phyloP scores from a whole-genome alignment of 129 eudicot species.

The Apium graveolens region DNA sequence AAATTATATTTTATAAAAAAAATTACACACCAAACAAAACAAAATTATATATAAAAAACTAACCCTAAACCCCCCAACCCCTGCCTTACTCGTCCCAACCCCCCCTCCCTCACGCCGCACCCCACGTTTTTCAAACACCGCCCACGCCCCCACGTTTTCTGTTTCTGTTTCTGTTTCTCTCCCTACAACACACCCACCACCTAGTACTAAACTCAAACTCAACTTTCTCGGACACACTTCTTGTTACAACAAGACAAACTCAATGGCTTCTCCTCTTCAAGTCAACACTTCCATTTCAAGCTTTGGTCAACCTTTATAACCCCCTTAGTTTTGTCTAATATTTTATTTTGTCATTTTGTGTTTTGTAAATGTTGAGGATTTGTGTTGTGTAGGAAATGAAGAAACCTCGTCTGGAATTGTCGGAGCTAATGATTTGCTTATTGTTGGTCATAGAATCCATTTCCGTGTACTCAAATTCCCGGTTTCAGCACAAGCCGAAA shows the following conservation, averaged over 20 bases:
- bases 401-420: slow-evolving; percentile 35
- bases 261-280: slow-evolving; percentile 7
- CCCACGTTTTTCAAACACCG: neutral
- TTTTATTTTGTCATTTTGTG: too few relatives aligned
- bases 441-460: slow-evolving; percentile 90
- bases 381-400: neutral
- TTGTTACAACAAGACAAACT: neutral
- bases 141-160: too few relatives aligned
- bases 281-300: neutral
- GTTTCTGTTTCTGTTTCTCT: neutral
- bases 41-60: too few relatives aligned
- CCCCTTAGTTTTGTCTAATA: neutral
- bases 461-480: slow-evolving; percentile 59
- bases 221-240: neutral
- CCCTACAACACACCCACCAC: neutral
- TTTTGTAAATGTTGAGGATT: too few relatives aligned
- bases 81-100: too few relatives aligned
- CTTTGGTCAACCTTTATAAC: neutral
- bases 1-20: too few relatives aligned
- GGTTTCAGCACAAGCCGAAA: slow-evolving; percentile 50
- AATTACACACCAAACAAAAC: too few relatives aligned
- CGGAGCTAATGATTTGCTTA: slow-evolving; percentile 79
- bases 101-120: too few relatives aligned
- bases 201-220: neutral
- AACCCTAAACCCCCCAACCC: too few relatives aligned